Conservation (phyloP, 1,139 yeast genomes). For the Taphrina betulina region DNA sequence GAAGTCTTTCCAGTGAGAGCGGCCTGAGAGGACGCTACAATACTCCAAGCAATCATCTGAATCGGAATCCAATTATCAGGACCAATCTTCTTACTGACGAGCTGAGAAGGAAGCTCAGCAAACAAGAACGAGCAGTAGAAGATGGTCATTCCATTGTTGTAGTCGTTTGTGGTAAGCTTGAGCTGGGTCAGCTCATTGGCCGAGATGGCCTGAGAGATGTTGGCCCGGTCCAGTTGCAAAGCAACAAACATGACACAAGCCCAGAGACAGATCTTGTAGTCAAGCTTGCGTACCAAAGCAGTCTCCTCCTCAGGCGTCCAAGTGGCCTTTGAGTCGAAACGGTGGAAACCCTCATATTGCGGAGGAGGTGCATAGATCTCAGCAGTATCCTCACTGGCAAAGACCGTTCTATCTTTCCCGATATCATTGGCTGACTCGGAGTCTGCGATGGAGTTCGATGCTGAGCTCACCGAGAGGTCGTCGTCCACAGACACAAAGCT, state of each 20-base stretch:
- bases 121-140: slow-evolving; percentile 50
- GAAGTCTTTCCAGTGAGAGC: slow-evolving; percentile 46
- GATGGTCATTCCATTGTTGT: slow-evolving; percentile 52
- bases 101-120: slow-evolving; percentile 58
- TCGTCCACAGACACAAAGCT: slow-evolving; percentile 2
- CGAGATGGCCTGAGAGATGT: slow-evolving; percentile 45
- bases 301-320: slow-evolving; percentile 54
- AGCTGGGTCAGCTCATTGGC: slow-evolving; percentile 53
- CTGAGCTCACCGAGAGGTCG: not conserved
- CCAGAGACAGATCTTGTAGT: slow-evolving; percentile 50
- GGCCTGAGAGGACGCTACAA: slow-evolving; percentile 52
- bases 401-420: not conserved
- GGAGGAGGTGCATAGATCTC: slow-evolving; percentile 46
- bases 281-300: slow-evolving; percentile 49
- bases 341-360: slow-evolving; percentile 54
- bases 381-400: not conserved
- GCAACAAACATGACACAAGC: slow-evolving; percentile 54
- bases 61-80: slow-evolving; percentile 58
- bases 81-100: slow-evolving; percentile 54
- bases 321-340: slow-evolving; percentile 51
- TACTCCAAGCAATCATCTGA: slow-evolving; percentile 54
- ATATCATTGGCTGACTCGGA: not conserved
- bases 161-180: slow-evolving; percentile 51
- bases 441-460: not conserved
- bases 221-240: slow-evolving; percentile 46